phyloP scores from a whole-genome alignment of 805 yeast species.

The Wickerhamiella lipophila region DNA sequence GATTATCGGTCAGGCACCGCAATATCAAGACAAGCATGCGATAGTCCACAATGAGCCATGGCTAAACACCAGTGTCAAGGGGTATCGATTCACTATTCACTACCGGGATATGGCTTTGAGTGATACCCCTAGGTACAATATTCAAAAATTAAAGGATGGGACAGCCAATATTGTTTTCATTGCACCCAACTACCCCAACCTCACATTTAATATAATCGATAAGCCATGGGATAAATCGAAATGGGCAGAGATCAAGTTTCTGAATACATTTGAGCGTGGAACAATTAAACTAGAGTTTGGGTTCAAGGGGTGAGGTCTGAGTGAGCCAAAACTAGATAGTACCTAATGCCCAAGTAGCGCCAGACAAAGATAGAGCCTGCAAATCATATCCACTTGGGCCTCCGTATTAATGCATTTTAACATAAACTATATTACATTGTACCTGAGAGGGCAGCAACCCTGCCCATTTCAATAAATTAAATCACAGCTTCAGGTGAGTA shows the following conservation, averaged over 20 bases:
- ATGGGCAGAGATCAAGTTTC: constrained; percentile 23
- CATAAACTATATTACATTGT: no score
- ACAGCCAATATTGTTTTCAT: constrained; percentile 26
- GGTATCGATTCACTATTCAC: constrained; percentile 28
- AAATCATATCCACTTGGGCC: no score
- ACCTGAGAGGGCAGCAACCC: no score
- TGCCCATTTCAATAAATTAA: not conserved
- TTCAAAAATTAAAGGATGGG: constrained; percentile 20
- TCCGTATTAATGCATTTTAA: no score
- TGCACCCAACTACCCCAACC: constrained; percentile 27
- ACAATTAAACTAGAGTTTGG: constrained; percentile 28
- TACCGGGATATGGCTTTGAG: constrained; percentile 26
- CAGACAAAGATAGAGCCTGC: no score
- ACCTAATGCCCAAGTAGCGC: no score
- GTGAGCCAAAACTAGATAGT: no score
- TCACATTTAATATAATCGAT: constrained; percentile 28
- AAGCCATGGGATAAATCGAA: constrained; percentile 28
- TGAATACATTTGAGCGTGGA: constrained; percentile 28
- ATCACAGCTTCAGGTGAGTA: constrained; percentile 26
- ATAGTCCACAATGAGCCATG: constrained; percentile 22
- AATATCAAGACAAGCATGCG: constrained; percentile 18
- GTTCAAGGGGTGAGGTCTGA: constrained; percentile 24
- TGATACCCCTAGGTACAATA: constrained; percentile 25
- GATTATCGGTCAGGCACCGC: constrained; percentile 8
- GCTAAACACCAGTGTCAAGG: constrained; percentile 22